phyloP scores from a whole-genome alignment of 1,139 yeast species.

The Scheffersomyces illinoinensis region DNA sequence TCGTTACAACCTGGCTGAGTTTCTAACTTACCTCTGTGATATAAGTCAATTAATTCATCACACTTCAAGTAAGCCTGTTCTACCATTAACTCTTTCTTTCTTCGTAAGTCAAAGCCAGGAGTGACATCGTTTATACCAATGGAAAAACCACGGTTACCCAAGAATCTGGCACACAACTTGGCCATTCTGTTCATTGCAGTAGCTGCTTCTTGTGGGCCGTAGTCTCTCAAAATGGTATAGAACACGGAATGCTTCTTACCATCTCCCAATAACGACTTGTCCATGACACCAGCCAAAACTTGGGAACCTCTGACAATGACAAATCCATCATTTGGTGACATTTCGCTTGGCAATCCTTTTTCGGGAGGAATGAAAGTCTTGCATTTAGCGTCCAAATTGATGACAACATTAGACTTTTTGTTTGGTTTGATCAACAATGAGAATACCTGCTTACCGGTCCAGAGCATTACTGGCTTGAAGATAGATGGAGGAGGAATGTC shows the following conservation, averaged over 20 bases:
- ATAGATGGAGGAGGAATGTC: constrained; percentile 96
- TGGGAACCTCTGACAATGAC: constrained; percentile 89
- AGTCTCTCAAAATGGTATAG: constrained; percentile 90
- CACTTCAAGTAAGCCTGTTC: constrained; percentile 90
- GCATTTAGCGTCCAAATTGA: constrained; percentile 92
- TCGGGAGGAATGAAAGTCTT: constrained; percentile 79
- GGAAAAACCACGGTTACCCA: constrained; percentile 95
- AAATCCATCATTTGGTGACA: constrained; percentile 97
- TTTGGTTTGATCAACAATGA: constrained; percentile 86
- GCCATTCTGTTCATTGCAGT: constrained; percentile 98
- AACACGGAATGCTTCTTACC: constrained; percentile 98
- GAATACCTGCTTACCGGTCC: constrained; percentile 98
- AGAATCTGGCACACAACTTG: constrained; percentile 88
- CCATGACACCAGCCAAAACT: constrained; percentile 93
- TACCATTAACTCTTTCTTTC: constrained; percentile 83
- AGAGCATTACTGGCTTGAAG: constrained; percentile 79
- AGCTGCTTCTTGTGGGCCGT: constrained; percentile 95
- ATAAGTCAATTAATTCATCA: constrained; percentile 83
- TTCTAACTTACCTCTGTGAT: constrained; percentile 84
- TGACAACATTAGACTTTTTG: constrained; percentile 68
- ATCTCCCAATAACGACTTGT: constrained; percentile 93
- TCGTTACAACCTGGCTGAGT: constrained; percentile 99
- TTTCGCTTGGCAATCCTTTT: constrained; percentile 74
- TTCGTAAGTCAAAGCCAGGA: constrained; percentile 77
- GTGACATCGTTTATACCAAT: constrained; percentile 98